These are phyloP conservation scores for Botryobasidium botryosum DNA, from an alignment of 768 basidiomycete genomes.

Conservation along the genomic window DNA sequence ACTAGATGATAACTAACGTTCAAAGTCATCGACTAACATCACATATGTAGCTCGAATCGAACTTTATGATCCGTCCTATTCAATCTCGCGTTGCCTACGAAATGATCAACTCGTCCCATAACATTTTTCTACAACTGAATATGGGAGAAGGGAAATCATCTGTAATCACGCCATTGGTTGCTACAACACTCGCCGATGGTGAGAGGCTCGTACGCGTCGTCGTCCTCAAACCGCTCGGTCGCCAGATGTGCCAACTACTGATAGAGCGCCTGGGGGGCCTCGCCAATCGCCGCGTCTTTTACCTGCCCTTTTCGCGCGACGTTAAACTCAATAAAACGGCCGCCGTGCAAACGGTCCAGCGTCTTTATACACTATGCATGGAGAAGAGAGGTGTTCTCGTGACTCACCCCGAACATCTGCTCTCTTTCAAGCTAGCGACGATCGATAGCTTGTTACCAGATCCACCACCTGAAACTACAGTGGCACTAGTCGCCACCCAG, in stretches of 20 bases:
- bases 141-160: conserved; percentile 44
- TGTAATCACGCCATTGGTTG: conserved; percentile 33
- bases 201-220: conserved; percentile 30
- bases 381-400: conserved; percentile 21
- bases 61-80: conserved; percentile 28
- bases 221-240: conserved; percentile 29
- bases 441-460: conserved; percentile 19
- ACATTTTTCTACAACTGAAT: conserved; percentile 32
- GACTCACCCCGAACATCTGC: conserved; percentile 35
- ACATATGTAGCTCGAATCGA: conserved; percentile 27
- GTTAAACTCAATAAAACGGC: background rate
- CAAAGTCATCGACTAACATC: background rate
- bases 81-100: conserved; percentile 28
- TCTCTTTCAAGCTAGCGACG: conserved; percentile 29
- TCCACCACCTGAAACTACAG: background rate
- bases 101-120: conserved; percentile 30
- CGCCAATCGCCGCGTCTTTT: conserved; percentile 30
- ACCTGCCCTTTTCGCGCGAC: conserved; percentile 33
- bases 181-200: conserved; percentile 27
- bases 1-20: conserved; percentile 12
- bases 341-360: background rate
- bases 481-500: conserved; percentile 1
- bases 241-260: conserved; percentile 35
- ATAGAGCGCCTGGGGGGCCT: conserved; percentile 29
- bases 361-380: conserved; percentile 13